These are phyloP conservation scores for Stentor roeselii DNA, from an alignment of 73 alveolate genomes.

Conservation along the genomic window DNA sequence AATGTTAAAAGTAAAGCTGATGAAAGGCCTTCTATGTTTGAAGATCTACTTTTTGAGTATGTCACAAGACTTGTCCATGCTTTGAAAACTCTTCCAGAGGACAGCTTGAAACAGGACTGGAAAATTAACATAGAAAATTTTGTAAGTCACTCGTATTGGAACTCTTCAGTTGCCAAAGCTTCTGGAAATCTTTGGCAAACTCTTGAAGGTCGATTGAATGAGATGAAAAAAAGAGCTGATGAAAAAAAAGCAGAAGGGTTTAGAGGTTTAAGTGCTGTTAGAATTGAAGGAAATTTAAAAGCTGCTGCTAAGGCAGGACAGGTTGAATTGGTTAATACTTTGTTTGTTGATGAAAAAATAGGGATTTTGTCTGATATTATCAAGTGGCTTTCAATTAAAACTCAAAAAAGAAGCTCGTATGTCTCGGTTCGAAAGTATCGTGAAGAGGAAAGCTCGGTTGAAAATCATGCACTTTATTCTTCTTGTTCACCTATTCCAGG, in stretches of 20 bases:
- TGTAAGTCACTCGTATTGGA: constrained; percentile 43
- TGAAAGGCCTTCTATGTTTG: background rate
- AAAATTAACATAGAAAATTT: constrained; percentile 42
- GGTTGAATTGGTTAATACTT: background rate
- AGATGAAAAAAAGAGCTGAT: background rate
- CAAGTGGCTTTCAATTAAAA: background rate
- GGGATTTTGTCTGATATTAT: constrained; percentile 10
- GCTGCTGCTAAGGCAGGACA: background rate
- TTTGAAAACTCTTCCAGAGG: constrained; percentile 26
- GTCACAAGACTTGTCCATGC: constrained; percentile 36
- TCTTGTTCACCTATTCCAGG: no score
- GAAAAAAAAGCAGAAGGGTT: background rate
- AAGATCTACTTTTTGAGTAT: background rate
- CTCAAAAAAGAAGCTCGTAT: background rate
- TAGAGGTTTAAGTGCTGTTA: background rate
- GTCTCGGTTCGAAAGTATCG: background rate
- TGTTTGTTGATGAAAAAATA: background rate
- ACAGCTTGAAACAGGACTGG: constrained; percentile 33
- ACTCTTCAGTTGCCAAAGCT: constrained; percentile 26
- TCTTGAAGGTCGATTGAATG: constrained; percentile 4
- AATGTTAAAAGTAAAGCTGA: background rate
- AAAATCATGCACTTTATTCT: background rate
- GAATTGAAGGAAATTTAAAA: background rate
- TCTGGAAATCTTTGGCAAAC: background rate
- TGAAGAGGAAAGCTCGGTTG: background rate